Evolutionary conservation across 2,329 filamentous ascomycete genomes (phyloP), one percentile per base, ranked within the genome.

Genomic region (Exserohilum rostratum): DNA sequence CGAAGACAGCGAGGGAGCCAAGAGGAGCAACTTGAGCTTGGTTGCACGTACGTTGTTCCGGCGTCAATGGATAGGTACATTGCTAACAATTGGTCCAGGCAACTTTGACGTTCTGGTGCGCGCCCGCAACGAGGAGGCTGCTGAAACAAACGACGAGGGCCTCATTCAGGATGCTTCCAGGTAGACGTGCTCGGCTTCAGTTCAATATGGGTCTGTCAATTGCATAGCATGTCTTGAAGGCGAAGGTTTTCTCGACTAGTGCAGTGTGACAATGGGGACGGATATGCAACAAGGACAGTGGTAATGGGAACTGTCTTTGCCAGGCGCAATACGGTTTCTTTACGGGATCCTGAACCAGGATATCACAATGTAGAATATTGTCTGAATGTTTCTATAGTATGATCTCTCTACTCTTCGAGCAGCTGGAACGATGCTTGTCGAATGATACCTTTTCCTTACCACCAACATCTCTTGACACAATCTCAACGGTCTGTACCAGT

Each of bases 1-100:
- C 39, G 93, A 86, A 72, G 84, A 89, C 47, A 45, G 39, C 64
- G 89, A 95, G 42, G 90, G 90, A 73, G 88, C 88, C 76, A 84
- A 79, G 66, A 82, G 81, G 64, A 84, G 77, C 50, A 71, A 79
- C 45, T 74, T 97, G 69, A 93, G 81, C 76, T 81, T 98, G 67
- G 76, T 89, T 46, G 91, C 96, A 79, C 88, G 93, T 96, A 86
- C 70, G 90, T 82, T 33, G 40, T 33, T 33, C 22, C 33, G 29
- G 27, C 31, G 35, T 35, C 17, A 34, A 17, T 46, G 5, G 12
- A 37, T n/a, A 33, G 40, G 35, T 15, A 9, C 38, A 25, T 30
- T 34, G 42, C 55, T 58, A 43, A 56, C 27, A 22, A 39, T 29
- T 20, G 15, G n/a, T 18, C 10, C 18, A 73, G 70, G 67, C 44